These are phyloP conservation scores for Pouteria campechiana DNA, from an alignment of 179 eudicot species.

Conservation along the genomic window DNA sequence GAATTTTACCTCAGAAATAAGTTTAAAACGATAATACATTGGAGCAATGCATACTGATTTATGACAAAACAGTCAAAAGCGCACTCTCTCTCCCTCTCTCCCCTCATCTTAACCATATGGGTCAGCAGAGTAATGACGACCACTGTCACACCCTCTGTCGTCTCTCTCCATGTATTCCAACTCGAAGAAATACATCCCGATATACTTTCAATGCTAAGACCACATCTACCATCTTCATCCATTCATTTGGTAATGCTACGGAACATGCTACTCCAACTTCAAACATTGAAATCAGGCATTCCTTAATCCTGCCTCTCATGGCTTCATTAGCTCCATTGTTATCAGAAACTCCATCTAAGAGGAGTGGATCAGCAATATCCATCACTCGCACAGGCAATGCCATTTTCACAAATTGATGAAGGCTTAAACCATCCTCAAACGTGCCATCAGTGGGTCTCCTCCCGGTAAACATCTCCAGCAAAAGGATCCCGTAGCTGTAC, in stretches of 20 bases:
- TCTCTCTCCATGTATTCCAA: not conserved
- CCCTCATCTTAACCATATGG: too few relatives aligned
- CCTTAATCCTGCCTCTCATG: not conserved
- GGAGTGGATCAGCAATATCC: not conserved
- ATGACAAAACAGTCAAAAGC: too few relatives aligned
- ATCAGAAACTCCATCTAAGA: not conserved
- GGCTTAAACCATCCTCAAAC: not conserved
- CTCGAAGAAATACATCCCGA: not conserved
- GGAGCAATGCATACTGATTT: too few relatives aligned
- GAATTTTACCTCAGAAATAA: too few relatives aligned
- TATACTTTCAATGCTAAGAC: not conserved
- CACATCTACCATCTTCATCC: conserved; percentile 1
- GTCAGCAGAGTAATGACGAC: too few relatives aligned
- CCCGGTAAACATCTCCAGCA: not conserved
- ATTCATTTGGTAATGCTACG: not conserved
- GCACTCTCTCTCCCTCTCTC: too few relatives aligned
- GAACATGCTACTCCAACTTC: conserved; percentile 5
- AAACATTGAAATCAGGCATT: conserved; percentile 1
- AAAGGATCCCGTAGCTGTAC: not conserved
- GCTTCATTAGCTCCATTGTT: not conserved
- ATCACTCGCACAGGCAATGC: not conserved
- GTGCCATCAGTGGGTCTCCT: not conserved
- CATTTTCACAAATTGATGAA: not conserved
- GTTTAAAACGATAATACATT: too few relatives aligned
- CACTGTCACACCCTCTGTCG: too few relatives aligned